Base-by-base conservation (phyloP, 2,329 filamentous ascomycete genomes). In the Ophiostoma himal-ulmi region DNA sequence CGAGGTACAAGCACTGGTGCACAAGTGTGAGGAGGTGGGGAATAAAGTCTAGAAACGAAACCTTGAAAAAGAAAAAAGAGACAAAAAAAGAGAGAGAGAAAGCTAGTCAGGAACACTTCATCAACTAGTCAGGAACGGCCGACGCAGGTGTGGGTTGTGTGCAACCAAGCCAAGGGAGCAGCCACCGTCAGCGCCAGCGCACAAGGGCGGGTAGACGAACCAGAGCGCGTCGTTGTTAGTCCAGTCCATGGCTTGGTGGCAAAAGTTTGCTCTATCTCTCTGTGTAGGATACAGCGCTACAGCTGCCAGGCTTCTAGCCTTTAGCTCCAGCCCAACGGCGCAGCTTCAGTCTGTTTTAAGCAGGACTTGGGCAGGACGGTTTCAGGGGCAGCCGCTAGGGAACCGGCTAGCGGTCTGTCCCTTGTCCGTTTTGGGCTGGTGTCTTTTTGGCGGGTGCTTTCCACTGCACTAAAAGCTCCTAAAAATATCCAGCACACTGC, bases 291-390 rank as follows among this genome's bases (percentile, higher is more conserved):
- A 11, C 37, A 39, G 37, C 37, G 37, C 8, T 39, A 39, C 37
- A 39, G 37, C 6, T 48, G 11, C 54, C n/a, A 60, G 54, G 26
- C 17, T 20, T 20, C 26, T 64, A 39, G 26, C 7, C 20, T 37
- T 17, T n/a, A 37, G 62, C 62, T 30, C 30, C 13, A 65, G 36
- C 30, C 17, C 10, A 62, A 65, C 17, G 17, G 62, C 62, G 62
- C 62, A 65, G 62, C 62, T 65, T 65, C 62, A 22, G 36, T 37
- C 34, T 65, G 62, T 37, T 39, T 65, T 65, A 65, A 65, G 62
- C 62, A 65, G 62, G 34, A 39, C 62, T 36, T 65, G 20, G 36
- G 36, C 26, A 65, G 62, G 34, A 65, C 62, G 26, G 57, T 20
- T 30, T 34, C 34, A 65, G 62, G 62, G 62, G 62, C 62, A 37